These are phyloP conservation scores for Xylaria digitata DNA, from an alignment of 2,329 filamentous ascomycete genomes.

Conservation along the genomic window DNA sequence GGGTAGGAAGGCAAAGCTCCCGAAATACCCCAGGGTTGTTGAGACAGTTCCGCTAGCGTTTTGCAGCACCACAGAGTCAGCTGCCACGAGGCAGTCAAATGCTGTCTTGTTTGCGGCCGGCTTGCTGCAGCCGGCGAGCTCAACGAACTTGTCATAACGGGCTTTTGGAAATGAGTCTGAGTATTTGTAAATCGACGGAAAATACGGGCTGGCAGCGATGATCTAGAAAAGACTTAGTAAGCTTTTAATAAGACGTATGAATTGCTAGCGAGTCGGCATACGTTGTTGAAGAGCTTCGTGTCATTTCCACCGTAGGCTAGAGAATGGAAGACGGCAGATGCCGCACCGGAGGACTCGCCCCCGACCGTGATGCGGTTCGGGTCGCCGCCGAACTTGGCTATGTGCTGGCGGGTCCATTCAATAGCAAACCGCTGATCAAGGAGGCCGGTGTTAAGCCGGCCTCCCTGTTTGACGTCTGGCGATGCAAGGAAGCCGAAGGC, in stretches of 20 bases:
- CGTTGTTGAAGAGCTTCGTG: constrained; percentile 44
- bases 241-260: not conserved
- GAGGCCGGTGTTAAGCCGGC: constrained; percentile 53
- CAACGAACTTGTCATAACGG: constrained; percentile 44
- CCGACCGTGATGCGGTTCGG: constrained; percentile 48
- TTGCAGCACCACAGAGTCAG: constrained; percentile 44
- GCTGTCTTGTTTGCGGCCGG: constrained; percentile 28
- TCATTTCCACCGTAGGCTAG: constrained; percentile 45
- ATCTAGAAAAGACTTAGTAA: constrained; percentile 38
- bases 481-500: constrained; percentile 58
- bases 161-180: constrained; percentile 39
- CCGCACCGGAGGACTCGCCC: constrained; percentile 49
- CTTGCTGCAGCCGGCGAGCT: constrained; percentile 43
- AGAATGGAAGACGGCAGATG: constrained; percentile 43
- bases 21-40: constrained; percentile 45
- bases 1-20: constrained; percentile 47
- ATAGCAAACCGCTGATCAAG: constrained; percentile 65
- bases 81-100: constrained; percentile 46
- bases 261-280: constrained; percentile 20
- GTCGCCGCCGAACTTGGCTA: constrained; percentile 51
- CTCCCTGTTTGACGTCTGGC: constrained; percentile 41
- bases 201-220: constrained; percentile 45
- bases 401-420: constrained; percentile 64
- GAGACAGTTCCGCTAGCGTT: constrained; percentile 47
- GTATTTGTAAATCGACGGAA: constrained; percentile 43